phyloP scores from a whole-genome alignment of 768 basidiomycete species.

The Inosperma sp. region DNA sequence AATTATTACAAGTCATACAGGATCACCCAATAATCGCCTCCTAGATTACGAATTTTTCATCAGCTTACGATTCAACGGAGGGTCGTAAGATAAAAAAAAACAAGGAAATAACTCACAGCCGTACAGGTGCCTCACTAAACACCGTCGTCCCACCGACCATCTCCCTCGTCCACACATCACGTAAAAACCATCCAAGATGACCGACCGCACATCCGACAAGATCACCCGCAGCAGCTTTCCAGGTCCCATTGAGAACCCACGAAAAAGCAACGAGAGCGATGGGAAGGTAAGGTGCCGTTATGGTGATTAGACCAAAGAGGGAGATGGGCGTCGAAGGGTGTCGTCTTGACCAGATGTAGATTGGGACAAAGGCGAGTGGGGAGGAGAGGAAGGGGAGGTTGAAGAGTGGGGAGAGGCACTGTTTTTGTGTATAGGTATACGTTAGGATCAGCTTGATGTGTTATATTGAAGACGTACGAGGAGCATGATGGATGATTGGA shows the following conservation, averaged over 20 bases:
- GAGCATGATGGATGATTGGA: slow-evolving; percentile 79
- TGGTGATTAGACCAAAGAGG: slow-evolving; percentile 90
- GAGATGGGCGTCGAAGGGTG: slow-evolving; percentile 96
- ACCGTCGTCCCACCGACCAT: slow-evolving; percentile 72
- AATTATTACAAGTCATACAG: slow-evolving; percentile 19
- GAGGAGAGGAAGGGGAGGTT: slow-evolving; percentile 93
- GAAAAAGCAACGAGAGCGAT: slow-evolving; percentile 85
- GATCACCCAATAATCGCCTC: slow-evolving; percentile 52
- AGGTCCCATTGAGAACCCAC: slow-evolving; percentile 77
- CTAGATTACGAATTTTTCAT: slow-evolving; percentile 30
- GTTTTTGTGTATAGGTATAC: slow-evolving; percentile 7
- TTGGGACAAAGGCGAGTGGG: slow-evolving; percentile 89
- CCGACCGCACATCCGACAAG: slow-evolving; percentile 84
- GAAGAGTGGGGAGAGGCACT: slow-evolving; percentile 82
- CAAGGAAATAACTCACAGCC: slow-evolving; percentile 49
- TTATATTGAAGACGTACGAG: slow-evolving; percentile 50
- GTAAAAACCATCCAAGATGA: slow-evolving; percentile 78
- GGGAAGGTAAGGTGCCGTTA: slow-evolving; percentile 93
- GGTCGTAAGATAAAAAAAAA: background rate
- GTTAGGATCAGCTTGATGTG: slow-evolving; percentile 7
- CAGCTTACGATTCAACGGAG: too few relatives aligned
- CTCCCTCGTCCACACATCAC: slow-evolving; percentile 86
- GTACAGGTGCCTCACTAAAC: slow-evolving; percentile 66
- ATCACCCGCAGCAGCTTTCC: slow-evolving; percentile 79
- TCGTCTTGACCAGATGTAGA: slow-evolving; percentile 94